phyloP scores from a whole-genome alignment of 305 asterid species.

The Striga hermonthica region DNA sequence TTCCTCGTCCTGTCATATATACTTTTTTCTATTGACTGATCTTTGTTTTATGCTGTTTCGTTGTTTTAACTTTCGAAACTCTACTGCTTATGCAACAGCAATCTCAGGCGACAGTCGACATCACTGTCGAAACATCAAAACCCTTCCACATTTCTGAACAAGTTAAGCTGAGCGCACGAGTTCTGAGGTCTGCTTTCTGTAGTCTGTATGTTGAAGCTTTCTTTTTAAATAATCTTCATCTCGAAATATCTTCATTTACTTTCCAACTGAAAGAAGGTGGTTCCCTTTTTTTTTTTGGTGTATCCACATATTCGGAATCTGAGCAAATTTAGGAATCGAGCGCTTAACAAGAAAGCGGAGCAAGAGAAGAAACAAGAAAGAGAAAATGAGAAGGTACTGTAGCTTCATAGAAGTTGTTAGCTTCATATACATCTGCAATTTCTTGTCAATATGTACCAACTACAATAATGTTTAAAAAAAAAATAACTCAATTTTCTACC shows the following conservation, averaged over 20 bases:
- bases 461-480: background rate
- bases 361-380: constrained; percentile 52
- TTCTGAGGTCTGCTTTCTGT: constrained; percentile 52
- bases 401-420: background rate
- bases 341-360: constrained; percentile 45
- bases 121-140: constrained; percentile 42
- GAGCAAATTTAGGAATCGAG: constrained; percentile 44
- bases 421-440: background rate
- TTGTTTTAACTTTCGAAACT: constrained; percentile 18
- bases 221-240: background rate
- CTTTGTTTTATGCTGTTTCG: constrained; percentile 2
- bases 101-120: constrained; percentile 43
- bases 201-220: constrained; percentile 15
- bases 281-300: constrained; percentile 25
- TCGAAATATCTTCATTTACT: background rate
- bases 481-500: too few relatives aligned
- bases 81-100: constrained; percentile 27
- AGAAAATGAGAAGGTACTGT: constrained; percentile 61
- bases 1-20: background rate
- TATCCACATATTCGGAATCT: constrained; percentile 23
- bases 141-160: constrained; percentile 48
- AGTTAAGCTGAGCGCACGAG: constrained; percentile 50
- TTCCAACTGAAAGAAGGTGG: background rate
- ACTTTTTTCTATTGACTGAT: background rate
- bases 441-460: background rate